phyloP scores from a whole-genome alignment of 2,329 filamentous ascomycete species.

The Daldinia sp. region DNA sequence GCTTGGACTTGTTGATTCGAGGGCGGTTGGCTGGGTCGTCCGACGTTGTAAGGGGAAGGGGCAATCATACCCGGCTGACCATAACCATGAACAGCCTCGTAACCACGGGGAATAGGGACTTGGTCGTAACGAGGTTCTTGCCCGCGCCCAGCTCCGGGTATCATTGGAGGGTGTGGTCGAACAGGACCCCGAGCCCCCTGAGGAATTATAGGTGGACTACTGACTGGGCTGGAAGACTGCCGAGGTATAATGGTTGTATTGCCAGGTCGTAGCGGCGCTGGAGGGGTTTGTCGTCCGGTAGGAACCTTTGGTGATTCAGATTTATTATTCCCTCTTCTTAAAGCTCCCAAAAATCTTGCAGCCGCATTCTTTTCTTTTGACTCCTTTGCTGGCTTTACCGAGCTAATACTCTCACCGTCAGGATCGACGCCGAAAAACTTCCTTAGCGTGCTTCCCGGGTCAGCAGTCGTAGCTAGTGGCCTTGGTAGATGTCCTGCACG shows the following conservation, averaged over 20 bases:
- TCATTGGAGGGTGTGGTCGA: constrained; percentile 41
- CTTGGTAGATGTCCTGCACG: constrained; percentile 36
- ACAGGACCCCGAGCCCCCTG: constrained; percentile 38
- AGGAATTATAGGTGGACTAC: constrained; percentile 22
- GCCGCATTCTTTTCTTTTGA: constrained; percentile 49
- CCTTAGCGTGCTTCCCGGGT: constrained; percentile 43
- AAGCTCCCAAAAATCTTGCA: constrained; percentile 49
- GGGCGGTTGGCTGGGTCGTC: constrained; percentile 38
- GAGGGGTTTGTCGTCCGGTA: constrained; percentile 31
- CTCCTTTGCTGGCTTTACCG: constrained; percentile 43
- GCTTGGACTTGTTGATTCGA: constrained; percentile 40
- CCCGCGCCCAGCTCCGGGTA: constrained; percentile 37
- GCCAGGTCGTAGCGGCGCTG: constrained; percentile 17
- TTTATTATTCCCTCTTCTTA: constrained; percentile 49
- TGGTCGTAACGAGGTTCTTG: constrained; percentile 49
- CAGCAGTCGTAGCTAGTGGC: constrained; percentile 37
- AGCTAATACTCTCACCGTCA: constrained; percentile 37
- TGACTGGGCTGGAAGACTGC: constrained; percentile 26
- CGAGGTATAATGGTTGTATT: constrained; percentile 7
- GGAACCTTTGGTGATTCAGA: constrained; percentile 40
- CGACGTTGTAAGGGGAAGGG: constrained; percentile 49
- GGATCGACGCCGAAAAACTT: constrained; percentile 49
- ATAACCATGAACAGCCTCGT: constrained; percentile 52
- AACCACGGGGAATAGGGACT: constrained; percentile 52
- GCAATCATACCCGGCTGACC: constrained; percentile 45